Percentiles rank a stretch among this genome's conserved stretches.
Conservation (phyloP, 1,284 basidiomycete genomes). For the Laetiporus sulphureus region DNA sequence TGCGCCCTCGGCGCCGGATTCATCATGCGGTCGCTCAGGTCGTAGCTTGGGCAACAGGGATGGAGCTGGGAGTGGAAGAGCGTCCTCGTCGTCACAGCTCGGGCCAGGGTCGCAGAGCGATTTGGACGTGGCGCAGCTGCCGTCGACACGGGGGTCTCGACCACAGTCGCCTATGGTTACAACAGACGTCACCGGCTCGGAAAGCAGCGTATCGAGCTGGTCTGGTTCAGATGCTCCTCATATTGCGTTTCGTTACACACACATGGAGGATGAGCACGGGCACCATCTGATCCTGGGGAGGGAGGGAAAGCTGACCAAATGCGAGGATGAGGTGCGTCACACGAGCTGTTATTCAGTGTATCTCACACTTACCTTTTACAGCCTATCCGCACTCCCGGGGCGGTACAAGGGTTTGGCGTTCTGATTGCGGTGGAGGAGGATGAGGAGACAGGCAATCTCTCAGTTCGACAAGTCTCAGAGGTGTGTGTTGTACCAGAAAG, state of each 20-base stretch:
- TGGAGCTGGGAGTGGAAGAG: too few species aligned
- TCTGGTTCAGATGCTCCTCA: conserved; percentile 17
- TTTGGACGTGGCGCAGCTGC: conserved; percentile 11
- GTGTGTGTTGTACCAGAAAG: conserved; percentile 28
- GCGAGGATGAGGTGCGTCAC: conserved; percentile 79
- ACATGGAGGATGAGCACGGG: conserved; percentile 63
- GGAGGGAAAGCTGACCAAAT: conserved; percentile 62
- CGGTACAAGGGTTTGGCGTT: conserved; percentile 83
- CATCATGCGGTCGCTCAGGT: conserved; percentile 15
- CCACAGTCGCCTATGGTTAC: conserved; percentile 8
- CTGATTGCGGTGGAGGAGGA: conserved; percentile 72
- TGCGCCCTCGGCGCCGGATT: conserved; percentile 12
- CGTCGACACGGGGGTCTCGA: conserved; percentile 14
- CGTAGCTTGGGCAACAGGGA: conserved; percentile 1
- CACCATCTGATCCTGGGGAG: conserved; percentile 71
- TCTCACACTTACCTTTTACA: too few species aligned
- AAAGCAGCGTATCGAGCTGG: conserved; percentile 8
- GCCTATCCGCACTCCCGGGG: conserved; percentile 83
- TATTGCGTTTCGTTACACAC: conserved; percentile 62
- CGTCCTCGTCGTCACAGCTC: too few species aligned
- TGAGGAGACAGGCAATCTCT: conserved; percentile 48
- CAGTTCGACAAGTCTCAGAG: conserved; percentile 81
- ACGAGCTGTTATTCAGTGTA: background rate
- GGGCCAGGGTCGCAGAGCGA: background rate
- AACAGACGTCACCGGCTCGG: conserved; percentile 8